These are phyloP conservation scores for Scheffersomyces quercinus DNA, from an alignment of 1,139 yeast species.

Conservation along the genomic window DNA sequence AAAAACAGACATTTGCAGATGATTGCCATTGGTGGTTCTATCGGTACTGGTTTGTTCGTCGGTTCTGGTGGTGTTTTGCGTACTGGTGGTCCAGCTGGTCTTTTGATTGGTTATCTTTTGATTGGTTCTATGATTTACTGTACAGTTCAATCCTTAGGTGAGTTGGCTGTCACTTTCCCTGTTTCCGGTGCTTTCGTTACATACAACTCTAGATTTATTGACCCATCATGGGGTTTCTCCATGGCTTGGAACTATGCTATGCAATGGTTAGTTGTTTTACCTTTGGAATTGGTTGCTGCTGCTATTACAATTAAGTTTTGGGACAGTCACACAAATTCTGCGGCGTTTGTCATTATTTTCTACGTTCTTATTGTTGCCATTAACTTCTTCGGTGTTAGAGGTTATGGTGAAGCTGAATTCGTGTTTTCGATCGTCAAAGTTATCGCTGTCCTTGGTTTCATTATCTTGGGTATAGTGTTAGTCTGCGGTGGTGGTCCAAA, in stretches of 20 bases:
- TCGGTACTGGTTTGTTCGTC: constrained; percentile 78
- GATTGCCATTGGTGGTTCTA: constrained; percentile 88
- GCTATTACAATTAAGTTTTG: constrained; percentile 39
- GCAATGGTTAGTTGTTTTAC: constrained; percentile 77
- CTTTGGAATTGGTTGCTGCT: constrained; percentile 71
- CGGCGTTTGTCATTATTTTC: constrained; percentile 42
- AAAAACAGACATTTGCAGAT: constrained; percentile 70
- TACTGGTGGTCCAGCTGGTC: constrained; percentile 80
- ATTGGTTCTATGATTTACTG: constrained; percentile 71
- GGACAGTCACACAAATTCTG: constrained; percentile 33
- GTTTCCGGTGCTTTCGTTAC: constrained; percentile 79
- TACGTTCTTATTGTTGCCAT: constrained; percentile 33
- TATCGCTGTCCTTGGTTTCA: constrained; percentile 38
- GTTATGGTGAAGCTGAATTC: constrained; percentile 48
- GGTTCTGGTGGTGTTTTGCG: constrained; percentile 71
- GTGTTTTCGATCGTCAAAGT: constrained; percentile 38
- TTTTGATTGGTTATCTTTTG: constrained; percentile 66
- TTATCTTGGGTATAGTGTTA: constrained; percentile 40
- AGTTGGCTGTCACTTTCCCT: constrained; percentile 76
- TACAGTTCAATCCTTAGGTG: constrained; percentile 85
- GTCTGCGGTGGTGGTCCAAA: constrained; percentile 41
- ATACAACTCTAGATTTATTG: constrained; percentile 69
- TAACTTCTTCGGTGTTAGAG: constrained; percentile 42
- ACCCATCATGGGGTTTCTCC: constrained; percentile 76
- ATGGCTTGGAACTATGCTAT: constrained; percentile 80